These are phyloP conservation scores for Exophiala lecanii-corni DNA, from an alignment of 2,329 filamentous ascomycete species.

Conservation along the genomic window DNA sequence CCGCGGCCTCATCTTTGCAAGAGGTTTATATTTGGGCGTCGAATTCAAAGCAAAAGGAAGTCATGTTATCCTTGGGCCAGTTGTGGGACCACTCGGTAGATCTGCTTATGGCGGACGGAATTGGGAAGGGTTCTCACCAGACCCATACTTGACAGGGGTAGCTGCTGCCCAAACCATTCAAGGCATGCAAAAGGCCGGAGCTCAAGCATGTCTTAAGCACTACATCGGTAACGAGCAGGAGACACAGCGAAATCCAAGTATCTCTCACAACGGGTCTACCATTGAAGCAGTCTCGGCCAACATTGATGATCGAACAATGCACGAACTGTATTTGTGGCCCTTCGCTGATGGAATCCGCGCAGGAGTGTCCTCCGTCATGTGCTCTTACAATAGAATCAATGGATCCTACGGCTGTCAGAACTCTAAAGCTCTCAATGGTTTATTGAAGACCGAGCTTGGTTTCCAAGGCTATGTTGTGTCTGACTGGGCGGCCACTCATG, in stretches of 20 bases:
- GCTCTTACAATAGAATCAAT: slow-evolving; percentile 45
- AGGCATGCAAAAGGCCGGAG: slow-evolving; percentile 42
- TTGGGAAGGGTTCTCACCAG: slow-evolving; percentile 47
- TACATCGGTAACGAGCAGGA: slow-evolving; percentile 66
- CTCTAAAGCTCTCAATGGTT: slow-evolving; percentile 40
- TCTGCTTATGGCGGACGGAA: slow-evolving; percentile 41
- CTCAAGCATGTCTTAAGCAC: slow-evolving; percentile 41
- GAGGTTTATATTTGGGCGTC: slow-evolving; percentile 32
- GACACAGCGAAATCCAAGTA: slow-evolving; percentile 33
- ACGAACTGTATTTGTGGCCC: slow-evolving; percentile 74
- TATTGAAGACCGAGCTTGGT: slow-evolving; percentile 49
- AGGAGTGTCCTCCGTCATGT: slow-evolving; percentile 54
- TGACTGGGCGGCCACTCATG: slow-evolving; percentile 44
- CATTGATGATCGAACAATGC: slow-evolving; percentile 67
- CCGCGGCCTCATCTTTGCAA: slow-evolving; percentile 30
- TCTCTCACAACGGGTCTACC: slow-evolving; percentile 48
- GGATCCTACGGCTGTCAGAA: slow-evolving; percentile 48
- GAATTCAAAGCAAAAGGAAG: slow-evolving; percentile 42
- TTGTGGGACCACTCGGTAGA: slow-evolving; percentile 36
- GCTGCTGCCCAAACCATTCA: slow-evolving; percentile 41
- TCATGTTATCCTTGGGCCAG: slow-evolving; percentile 39
- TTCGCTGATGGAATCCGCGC: slow-evolving; percentile 69
- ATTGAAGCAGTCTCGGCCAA: slow-evolving; percentile 45
- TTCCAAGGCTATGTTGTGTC: slow-evolving; percentile 47
- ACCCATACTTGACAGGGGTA: slow-evolving; percentile 46